Evolutionary conservation across 2,329 filamentous ascomycete genomes (phyloP), one percentile per base, ranked within the genome.

Genomic region (Hypoxylon sp.): DNA sequence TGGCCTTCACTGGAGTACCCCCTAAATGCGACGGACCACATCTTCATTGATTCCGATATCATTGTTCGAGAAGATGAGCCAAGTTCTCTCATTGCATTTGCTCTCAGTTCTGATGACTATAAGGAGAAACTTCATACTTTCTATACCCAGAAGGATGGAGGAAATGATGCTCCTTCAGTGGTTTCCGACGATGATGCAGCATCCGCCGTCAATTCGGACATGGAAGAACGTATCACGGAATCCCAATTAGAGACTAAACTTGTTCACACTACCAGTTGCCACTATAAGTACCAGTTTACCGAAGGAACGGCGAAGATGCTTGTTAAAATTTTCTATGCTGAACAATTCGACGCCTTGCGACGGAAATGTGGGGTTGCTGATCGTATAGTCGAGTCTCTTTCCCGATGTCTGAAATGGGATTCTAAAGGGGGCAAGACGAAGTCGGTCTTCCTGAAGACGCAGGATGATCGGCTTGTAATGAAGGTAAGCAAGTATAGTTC

Each of bases 311-410:
- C 97, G 2, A 93, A 92, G 75, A 97, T 98, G 87, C 91, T 95
- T 53, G 98, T 97, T 84, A 99, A 99, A 80, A 96, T 99, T 50
- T 98, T 99, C 80, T 99, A 97, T 75, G 96, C 96, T 0, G 96
- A 98, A 79, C 96, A 98, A 70, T 99, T 99, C 74, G 96, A 99
- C 80, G 96, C 96, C 2, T 86, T 99, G 41, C 90, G 96, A 61
- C 89, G 93, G 62, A 98, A 97, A 80, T 98, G 95, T 71, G 95
- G 95, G 14, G 92, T 98, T 7, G 90, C 93, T 1, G 94, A 98
- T 76, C 92, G 96, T 36, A 97, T 99, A 71, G 90, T 98, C 25
- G 96, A 99, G 78, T 98, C 94, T 1, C 84, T 99, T 21, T 98
- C 96, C 6, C 90, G 96, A 19, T 99, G 97, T 80, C 87, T 97